Percentiles rank a stretch among this genome's conserved stretches.
phyloP scores from a whole-genome alignment of 495 filamentous ascomycete species.

The Hypoxylon crocopeplum region DNA sequence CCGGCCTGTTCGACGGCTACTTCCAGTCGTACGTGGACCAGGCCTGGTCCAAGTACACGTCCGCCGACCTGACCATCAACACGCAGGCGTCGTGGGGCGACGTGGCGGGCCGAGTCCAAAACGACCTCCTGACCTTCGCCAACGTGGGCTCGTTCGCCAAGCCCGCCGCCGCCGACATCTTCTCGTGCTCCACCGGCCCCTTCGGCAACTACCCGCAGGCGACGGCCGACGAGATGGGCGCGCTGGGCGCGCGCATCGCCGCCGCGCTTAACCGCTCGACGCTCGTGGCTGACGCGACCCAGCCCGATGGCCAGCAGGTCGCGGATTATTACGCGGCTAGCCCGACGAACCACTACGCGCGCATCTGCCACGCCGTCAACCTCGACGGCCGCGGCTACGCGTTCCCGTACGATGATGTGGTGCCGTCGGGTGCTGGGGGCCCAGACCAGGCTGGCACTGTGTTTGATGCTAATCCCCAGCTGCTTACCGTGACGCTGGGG shows the following conservation, averaged over 20 bases:
- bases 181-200: conserved; percentile 73
- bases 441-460: conserved; percentile 69
- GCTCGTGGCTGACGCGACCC: conserved; percentile 54
- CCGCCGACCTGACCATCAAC: conserved; percentile 61
- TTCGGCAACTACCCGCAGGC: conserved; percentile 58
- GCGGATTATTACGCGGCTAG: conserved; percentile 59
- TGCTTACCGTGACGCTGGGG: conserved; percentile 69
- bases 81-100: conserved; percentile 62
- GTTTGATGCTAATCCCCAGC: conserved; percentile 59
- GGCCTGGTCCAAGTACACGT: conserved; percentile 68
- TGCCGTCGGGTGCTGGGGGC: conserved; percentile 54
- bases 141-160: conserved; percentile 58
- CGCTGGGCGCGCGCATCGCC: conserved; percentile 69
- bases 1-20: conserved; percentile 64
- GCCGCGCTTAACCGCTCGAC: conserved; percentile 75
- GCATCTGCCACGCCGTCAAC: conserved; percentile 69
- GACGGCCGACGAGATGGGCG: conserved; percentile 47
- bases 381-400: conserved; percentile 72
- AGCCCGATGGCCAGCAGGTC: conserved; percentile 57
- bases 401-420: conserved; percentile 82
- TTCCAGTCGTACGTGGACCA: conserved; percentile 67
- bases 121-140: conserved; percentile 58
- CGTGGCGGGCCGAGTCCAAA: conserved; percentile 58
- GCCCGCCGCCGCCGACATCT: conserved; percentile 69
- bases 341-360: conserved; percentile 75